Base-by-base conservation (phyloP, 2,329 filamentous ascomycete genomes). In the Scopulariopsis brevicaulis region DNA sequence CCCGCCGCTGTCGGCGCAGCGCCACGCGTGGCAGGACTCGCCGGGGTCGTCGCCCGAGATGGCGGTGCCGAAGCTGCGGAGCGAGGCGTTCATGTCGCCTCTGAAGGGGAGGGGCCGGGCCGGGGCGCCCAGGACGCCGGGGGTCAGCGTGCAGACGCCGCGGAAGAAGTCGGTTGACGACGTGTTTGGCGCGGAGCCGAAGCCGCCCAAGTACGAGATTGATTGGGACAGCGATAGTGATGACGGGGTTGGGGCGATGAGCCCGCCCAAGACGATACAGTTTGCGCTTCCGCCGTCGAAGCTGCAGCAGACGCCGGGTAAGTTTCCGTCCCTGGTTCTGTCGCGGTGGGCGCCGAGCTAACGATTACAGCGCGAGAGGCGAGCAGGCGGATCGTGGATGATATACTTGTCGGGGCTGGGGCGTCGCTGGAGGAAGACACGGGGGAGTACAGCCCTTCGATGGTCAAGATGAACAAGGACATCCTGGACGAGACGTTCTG, bases 201-300 rank as follows among this genome's bases (percentile, higher is more conserved):
- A 66, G 59, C 68, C 70, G 32, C 50, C 56, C 14, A 60, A 68
- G 59, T 79, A 82, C 57, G 83, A 86, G 66, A 82, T 85, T 59
- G 78, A 77, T 20, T 94, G 90, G 86, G 86, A 92, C 57, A 88
- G 85, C 65, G 86, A 91, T 61, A 85, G 84, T 58, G 86, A 87
- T 32, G 82, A 84, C 11, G 82, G 85, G 54, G 82, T 82, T 46
- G 78, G 78, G 25, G 89, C 86, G 6, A 86, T 91, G 71, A 96
- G 90, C 66, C 94, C 94, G 32, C 94, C 94, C 0, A 97, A 97
- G 77, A 94, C 90, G 12, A 92, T 95, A 60, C 88, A 92, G 66
- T 95, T 95, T 69, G 86, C 87, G 52, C 73, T 95, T 54, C 88
- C 88, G 55, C 86, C 87, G 57, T 88, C 85, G 48, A 85, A 88